Evolutionary conservation across 306 rosid species (phyloP).

Genomic region (Calophaca sinica): DNA sequence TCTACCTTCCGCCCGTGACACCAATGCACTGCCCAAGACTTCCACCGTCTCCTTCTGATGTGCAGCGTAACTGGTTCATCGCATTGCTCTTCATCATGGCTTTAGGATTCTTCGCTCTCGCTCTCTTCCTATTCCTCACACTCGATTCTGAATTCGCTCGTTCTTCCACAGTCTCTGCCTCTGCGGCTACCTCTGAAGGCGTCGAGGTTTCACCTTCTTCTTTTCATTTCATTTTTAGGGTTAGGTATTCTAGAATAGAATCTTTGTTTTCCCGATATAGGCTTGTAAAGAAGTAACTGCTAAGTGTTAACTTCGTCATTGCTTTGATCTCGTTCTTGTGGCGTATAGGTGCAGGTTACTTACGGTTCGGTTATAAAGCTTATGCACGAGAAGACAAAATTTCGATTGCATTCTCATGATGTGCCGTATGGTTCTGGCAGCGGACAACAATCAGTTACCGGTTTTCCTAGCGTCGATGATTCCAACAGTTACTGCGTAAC

Average conservation of each 20-base stretch:
- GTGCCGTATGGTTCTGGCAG: constrained; percentile 99
- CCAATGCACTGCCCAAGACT: too few relatives aligned
- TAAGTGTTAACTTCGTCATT: neutral
- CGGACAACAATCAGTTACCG: constrained; percentile 99
- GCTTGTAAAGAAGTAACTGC: neutral
- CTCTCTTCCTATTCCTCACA: constrained; percentile 74
- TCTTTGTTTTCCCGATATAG: neutral
- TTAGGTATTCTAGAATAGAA: neutral
- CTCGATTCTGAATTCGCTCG: constrained; percentile 74
- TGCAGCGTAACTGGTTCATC: constrained; percentile 93
- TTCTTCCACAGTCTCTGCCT: constrained; percentile 61
- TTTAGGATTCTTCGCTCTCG: constrained; percentile 76
- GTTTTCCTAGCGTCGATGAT: constrained; percentile 88
- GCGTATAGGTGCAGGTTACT: constrained; percentile 63
- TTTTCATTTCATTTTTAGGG: neutral
- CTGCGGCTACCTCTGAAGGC: constrained; percentile 77
- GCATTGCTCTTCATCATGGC: constrained; percentile 83
- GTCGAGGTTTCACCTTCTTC: constrained; percentile 64
- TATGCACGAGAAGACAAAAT: constrained; percentile 90
- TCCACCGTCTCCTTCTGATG: too few relatives aligned
- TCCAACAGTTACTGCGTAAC: constrained; percentile 93
- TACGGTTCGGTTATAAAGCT: constrained; percentile 89
- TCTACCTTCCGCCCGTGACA: too few relatives aligned
- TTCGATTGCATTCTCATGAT: constrained; percentile 95
- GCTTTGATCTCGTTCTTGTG: neutral